phyloP scores from a whole-genome alignment of 495 filamentous ascomycete species.

The Lophiotrema nucula region DNA sequence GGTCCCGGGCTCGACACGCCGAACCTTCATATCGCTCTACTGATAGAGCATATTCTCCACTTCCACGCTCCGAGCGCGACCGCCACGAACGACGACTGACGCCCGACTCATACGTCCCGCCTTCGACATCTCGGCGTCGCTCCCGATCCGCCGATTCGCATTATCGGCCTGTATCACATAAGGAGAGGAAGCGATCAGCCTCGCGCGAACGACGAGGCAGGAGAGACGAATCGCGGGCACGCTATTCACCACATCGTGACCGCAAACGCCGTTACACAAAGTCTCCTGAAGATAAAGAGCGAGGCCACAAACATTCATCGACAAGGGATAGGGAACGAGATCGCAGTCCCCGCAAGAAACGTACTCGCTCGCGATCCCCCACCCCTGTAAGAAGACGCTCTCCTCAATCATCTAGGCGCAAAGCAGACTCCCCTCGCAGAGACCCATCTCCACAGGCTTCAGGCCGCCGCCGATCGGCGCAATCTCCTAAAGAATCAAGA shows the following conservation, averaged over 20 bases:
- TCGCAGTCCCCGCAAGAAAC: conserved; percentile 12
- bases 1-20: conserved; percentile 23
- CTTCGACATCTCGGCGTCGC: conserved; percentile 28
- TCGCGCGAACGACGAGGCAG: conserved; percentile 3
- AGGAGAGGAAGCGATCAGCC: conserved; percentile 22
- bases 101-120: conserved; percentile 35
- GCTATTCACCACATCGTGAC: conserved; percentile 26
- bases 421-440: conserved; percentile 10
- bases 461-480: conserved; percentile 5
- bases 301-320: conserved; percentile 13
- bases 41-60: conserved; percentile 36
- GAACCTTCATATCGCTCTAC: conserved; percentile 24
- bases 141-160: conserved; percentile 37
- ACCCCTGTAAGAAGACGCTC: conserved; percentile 20
- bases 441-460: conserved; percentile 19
- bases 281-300: conserved; percentile 23
- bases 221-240: conserved; percentile 29
- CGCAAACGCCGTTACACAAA: conserved; percentile 20
- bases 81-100: conserved; percentile 24
- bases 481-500: not conserved
- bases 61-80: conserved; percentile 33
- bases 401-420: conserved; percentile 4
- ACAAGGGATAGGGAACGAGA: conserved; percentile 12
- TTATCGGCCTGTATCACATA: conserved; percentile 25
- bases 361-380: conserved; percentile 27